These are phyloP conservation scores for Boletus coccyginus DNA, from an alignment of 768 basidiomycete genomes.

Conservation along the genomic window DNA sequence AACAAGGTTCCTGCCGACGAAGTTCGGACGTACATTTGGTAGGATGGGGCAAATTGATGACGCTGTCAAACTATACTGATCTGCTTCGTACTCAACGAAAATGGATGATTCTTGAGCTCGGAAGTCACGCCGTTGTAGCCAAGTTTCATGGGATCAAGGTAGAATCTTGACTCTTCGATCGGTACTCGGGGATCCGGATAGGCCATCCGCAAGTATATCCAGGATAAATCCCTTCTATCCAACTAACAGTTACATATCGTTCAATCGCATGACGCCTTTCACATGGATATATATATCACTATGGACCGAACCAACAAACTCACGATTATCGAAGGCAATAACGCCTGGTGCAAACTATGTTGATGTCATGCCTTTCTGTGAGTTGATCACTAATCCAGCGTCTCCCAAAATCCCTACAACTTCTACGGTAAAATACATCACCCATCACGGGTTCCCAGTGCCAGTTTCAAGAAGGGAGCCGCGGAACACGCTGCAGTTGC, in stretches of 20 bases:
- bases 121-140: constrained; percentile 5
- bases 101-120: constrained; percentile 15
- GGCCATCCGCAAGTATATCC: constrained; percentile 13
- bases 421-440: constrained; percentile 21
- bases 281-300: constrained; percentile 41
- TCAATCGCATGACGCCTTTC: constrained; percentile 35
- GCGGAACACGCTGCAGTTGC: constrained; percentile 4
- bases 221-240: background rate
- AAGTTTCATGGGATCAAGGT: constrained; percentile 13
- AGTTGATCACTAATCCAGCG: background rate
- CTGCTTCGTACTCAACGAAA: constrained; percentile 12
- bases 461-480: constrained; percentile 11
- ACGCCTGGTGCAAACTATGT: constrained; percentile 4
- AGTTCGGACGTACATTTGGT: too few species aligned
- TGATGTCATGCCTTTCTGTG: constrained; percentile 15
- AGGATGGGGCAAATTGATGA: constrained; percentile 16
- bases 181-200: constrained; percentile 8
- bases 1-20: too few species aligned
- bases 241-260: constrained; percentile 22
- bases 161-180: constrained; percentile 11
- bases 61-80: constrained; percentile 6
- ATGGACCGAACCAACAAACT: constrained; percentile 24
- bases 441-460: constrained; percentile 18
- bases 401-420: background rate
- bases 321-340: constrained; percentile 10